phyloP scores from a whole-genome alignment of 2,329 filamentous ascomycete species.

The Sclerotiophoma versabilis region DNA sequence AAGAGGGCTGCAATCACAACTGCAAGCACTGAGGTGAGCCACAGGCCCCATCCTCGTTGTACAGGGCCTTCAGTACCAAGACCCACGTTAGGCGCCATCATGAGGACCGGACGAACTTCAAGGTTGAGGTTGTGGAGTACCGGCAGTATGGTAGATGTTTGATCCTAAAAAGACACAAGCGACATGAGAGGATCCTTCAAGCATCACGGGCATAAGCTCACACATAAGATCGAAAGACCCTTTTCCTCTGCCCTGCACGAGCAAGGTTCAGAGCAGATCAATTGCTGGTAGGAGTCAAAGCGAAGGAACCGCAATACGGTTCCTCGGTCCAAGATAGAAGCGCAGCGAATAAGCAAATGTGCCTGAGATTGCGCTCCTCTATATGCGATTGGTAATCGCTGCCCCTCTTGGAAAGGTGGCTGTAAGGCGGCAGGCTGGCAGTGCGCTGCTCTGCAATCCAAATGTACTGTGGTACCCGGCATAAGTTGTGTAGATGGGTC shows the following conservation, averaged over 20 bases:
- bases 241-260: background rate
- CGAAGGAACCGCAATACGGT: background rate
- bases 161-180: background rate
- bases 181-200: background rate
- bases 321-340: background rate
- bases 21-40: slow-evolving; percentile 32
- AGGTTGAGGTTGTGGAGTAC: background rate
- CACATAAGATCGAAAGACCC: background rate
- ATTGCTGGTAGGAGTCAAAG: background rate
- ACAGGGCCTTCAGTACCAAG: slow-evolving; percentile 30
- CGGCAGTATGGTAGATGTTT: slow-evolving; percentile 1
- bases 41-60: slow-evolving; percentile 32
- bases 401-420: background rate
- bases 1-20: slow-evolving; percentile 28
- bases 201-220: background rate
- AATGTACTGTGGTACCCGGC: too few relatives aligned
- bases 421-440: background rate
- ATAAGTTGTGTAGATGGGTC: too few relatives aligned
- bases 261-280: background rate
- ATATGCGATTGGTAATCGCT: background rate
- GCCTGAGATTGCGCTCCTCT: background rate
- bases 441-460: background rate
- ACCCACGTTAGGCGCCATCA: slow-evolving; percentile 31
- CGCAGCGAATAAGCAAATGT: slow-evolving; percentile 4
- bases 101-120: background rate